Conservation (phyloP, 148 eudicot genomes). For the Amaranthus palmeri region DNA sequence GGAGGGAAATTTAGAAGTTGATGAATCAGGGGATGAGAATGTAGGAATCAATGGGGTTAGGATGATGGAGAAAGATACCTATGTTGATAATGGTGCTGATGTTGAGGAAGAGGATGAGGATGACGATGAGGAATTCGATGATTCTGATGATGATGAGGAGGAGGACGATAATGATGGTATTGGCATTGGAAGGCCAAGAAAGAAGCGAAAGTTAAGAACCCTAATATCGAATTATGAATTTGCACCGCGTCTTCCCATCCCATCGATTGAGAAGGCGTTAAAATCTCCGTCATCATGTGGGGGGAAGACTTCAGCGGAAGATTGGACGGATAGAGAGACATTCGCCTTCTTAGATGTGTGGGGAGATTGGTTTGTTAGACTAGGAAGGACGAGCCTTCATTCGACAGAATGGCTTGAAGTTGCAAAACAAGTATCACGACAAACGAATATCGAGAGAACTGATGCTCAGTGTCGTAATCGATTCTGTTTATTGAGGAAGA, state of each 20-base stretch:
- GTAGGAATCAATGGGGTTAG: constrained; percentile 29
- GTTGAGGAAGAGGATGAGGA: constrained; percentile 29
- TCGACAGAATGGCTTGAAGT: constrained; percentile 84
- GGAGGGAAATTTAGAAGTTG: constrained; percentile 33
- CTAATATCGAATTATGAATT: constrained; percentile 66
- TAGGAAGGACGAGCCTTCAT: constrained; percentile 64
- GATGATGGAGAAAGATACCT: constrained; percentile 37
- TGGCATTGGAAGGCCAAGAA: constrained; percentile 33
- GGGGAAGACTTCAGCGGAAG: constrained; percentile 44
- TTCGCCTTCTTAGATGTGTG: constrained; percentile 64
- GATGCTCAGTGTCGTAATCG: constrained; percentile 73
- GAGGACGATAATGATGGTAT: constrained; percentile 2
- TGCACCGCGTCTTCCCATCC: constrained; percentile 57
- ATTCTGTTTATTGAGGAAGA: constrained; percentile 69
- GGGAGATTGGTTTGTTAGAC: constrained; percentile 61
- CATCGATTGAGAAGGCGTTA: constrained; percentile 20
- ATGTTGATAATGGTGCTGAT: constrained; percentile 25
- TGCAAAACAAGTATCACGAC: constrained; percentile 53
- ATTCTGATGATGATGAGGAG: constrained; percentile 16
- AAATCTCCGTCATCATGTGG: constrained; percentile 37
- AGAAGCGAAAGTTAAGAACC: constrained; percentile 61
- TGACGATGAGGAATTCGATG: constrained; percentile 28
- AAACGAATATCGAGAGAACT: constrained; percentile 49
- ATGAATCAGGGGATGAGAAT: constrained; percentile 28
- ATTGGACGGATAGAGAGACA: constrained; percentile 76